These are phyloP conservation scores for Colletotrichum sp. DNA, from an alignment of 2,329 filamentous ascomycete species.

Conservation along the genomic window DNA sequence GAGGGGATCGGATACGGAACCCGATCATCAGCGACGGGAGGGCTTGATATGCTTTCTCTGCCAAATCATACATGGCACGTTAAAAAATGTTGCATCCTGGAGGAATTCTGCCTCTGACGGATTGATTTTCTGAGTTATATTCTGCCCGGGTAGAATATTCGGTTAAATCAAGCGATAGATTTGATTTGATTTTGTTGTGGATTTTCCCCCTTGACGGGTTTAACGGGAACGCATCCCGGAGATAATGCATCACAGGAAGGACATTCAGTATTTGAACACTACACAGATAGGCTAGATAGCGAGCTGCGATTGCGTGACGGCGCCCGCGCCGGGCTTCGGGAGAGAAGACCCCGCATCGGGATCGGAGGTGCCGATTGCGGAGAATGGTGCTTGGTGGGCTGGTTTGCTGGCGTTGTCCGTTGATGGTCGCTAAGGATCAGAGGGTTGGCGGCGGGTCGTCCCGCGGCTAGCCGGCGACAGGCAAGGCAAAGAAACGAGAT, in stretches of 20 bases:
- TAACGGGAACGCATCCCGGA: not conserved
- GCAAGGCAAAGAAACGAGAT: not conserved
- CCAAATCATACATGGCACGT: not conserved
- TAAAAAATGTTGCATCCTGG: not conserved
- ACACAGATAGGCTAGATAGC: not conserved
- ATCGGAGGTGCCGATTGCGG: not conserved
- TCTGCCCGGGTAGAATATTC: slow-evolving; percentile 16
- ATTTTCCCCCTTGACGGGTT: not conserved
- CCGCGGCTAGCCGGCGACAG: not conserved
- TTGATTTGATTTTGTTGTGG: not conserved
- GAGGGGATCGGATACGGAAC: not conserved
- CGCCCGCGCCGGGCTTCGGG: not conserved
- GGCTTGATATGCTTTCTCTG: not conserved
- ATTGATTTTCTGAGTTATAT: not conserved
- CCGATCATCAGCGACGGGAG: not conserved
- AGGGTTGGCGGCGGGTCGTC: not conserved
- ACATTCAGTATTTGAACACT: not conserved
- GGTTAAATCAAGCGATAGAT: not conserved
- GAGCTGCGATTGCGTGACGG: not conserved
- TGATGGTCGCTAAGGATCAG: not conserved
- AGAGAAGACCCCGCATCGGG: not conserved
- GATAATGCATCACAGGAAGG: not conserved
- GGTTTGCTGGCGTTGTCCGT: not conserved
- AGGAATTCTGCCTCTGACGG: not conserved
- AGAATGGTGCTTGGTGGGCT: not conserved